These are phyloP conservation scores for Talaromyces marneffei DNA, from an alignment of 2,329 filamentous ascomycete species.

Conservation along the genomic window DNA sequence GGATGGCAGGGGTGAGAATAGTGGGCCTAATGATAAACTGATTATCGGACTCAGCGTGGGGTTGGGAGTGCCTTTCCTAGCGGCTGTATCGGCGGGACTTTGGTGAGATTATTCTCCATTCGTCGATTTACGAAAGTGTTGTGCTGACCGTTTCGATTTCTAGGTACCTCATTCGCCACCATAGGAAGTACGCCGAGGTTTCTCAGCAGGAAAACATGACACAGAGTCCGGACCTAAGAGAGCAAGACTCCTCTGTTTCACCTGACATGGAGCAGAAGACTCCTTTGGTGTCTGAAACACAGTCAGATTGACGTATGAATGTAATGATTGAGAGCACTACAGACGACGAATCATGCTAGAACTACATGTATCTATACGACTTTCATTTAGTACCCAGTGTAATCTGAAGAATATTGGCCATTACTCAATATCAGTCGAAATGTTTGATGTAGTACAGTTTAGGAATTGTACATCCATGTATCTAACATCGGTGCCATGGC, in stretches of 20 bases:
- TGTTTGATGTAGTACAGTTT: neutral
- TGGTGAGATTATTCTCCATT: neutral
- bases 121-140: neutral
- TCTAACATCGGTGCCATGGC: no score
- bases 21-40: constrained; percentile 31
- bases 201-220: neutral
- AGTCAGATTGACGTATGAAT: neutral
- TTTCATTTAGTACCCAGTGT: no score
- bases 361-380: neutral
- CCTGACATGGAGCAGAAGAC: neutral
- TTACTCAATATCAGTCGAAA: no score
- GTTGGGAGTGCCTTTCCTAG: constrained; percentile 18
- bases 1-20: constrained; percentile 29
- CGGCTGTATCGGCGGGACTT: neutral
- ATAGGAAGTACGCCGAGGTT: neutral
- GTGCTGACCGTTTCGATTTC: neutral
- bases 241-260: neutral
- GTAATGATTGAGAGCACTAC: neutral
- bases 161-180: neutral
- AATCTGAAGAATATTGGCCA: no score
- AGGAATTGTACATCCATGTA: no score
- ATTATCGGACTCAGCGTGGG: constrained; percentile 49
- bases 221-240: neutral
- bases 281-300: neutral
- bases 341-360: neutral